Evolutionary conservation across 192 early-diverging fungal genomes (phyloP).

Genomic region (Diversispora epigaea): DNA sequence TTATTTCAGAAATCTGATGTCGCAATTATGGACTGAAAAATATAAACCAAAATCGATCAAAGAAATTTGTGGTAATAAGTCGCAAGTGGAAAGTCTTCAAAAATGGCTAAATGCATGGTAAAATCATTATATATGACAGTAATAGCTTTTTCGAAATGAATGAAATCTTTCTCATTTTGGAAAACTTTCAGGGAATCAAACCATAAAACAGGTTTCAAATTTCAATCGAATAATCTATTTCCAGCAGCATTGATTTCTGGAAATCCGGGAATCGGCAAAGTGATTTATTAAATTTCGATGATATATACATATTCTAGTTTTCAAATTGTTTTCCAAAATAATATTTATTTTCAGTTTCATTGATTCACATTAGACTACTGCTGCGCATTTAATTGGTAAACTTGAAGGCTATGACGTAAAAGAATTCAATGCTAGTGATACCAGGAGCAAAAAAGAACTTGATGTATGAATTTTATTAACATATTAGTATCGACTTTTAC

Average conservation of each 20-base stretch:
- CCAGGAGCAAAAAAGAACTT: constrained; percentile 85
- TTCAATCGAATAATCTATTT: constrained; percentile 49
- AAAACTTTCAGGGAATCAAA: constrained; percentile 47
- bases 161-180: neutral
- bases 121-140: constrained; percentile 13
- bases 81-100: constrained; percentile 61
- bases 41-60: constrained; percentile 77
- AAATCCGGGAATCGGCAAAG: constrained; percentile 95
- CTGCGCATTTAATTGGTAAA: constrained; percentile 85
- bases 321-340: neutral
- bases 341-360: neutral
- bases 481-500: neutral
- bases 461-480: constrained; percentile 47
- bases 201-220: constrained; percentile 49
- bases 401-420: constrained; percentile 77
- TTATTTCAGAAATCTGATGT: neutral
- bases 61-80: constrained; percentile 89
- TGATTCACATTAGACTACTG: constrained; percentile 78
- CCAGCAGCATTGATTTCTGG: constrained; percentile 86
- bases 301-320: neutral
- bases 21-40: constrained; percentile 90
- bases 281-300: neutral
- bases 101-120: constrained; percentile 81
- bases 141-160: constrained; percentile 23
- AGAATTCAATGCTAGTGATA: constrained; percentile 98